These are phyloP conservation scores for Aspergillus ruber DNA, from an alignment of 2,329 filamentous ascomycete genomes.

Conservation along the genomic window DNA sequence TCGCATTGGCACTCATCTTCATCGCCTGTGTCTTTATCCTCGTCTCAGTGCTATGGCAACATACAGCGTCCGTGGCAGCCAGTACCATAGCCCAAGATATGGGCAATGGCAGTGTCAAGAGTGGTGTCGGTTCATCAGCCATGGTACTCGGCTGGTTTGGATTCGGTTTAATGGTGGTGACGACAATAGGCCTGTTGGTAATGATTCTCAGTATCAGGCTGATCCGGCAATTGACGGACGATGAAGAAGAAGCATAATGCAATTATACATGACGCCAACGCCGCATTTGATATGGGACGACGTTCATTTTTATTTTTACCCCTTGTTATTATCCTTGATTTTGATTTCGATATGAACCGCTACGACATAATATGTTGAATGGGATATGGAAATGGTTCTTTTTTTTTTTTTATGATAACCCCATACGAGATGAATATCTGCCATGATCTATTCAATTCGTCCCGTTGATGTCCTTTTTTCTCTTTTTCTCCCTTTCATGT, in stretches of 20 bases:
- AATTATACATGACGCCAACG: no score
- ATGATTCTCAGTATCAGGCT: constrained; percentile 94
- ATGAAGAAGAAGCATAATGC: constrained; percentile 16
- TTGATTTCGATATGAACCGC: background rate
- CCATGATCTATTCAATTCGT: no score
- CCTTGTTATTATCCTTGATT: background rate
- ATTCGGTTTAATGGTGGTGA: constrained; percentile 85
- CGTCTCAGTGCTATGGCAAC: constrained; percentile 57
- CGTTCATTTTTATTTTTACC: no score
- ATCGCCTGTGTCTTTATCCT: constrained; percentile 60
- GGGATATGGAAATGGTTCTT: background rate
- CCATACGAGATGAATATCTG: no score
- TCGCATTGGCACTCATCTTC: constrained; percentile 88
- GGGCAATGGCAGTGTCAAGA: constrained; percentile 79
- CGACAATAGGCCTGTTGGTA: constrained; percentile 87
- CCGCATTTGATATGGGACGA: no score
- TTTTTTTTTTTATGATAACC: no score
- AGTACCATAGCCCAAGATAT: constrained; percentile 90
- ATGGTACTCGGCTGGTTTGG: constrained; percentile 99
- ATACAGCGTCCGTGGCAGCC: constrained; percentile 92
- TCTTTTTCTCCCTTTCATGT: no score
- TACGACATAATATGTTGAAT: constrained; percentile 2
- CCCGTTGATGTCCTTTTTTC: no score
- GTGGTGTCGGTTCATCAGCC: constrained; percentile 83
- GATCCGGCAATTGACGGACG: constrained; percentile 55